Conservation (phyloP, 2,329 filamentous ascomycete species). For the Pseudogymnoascus sp. region DNA sequence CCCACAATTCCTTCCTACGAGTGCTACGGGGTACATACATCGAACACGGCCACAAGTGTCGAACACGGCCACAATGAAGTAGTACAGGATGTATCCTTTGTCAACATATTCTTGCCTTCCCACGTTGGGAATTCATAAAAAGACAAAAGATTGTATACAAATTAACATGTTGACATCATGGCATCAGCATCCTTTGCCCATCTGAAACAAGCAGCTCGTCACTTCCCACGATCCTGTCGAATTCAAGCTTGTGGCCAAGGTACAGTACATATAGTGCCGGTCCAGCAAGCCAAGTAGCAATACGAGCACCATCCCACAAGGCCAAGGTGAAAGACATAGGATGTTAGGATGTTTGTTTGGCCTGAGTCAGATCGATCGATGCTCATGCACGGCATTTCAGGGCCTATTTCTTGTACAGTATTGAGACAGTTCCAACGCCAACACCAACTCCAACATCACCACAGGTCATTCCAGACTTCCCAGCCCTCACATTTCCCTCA, state of each 20-base stretch:
- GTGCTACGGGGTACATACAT: conserved; percentile 1
- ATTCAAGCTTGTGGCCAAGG: neutral
- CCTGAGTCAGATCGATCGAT: conserved; percentile 2
- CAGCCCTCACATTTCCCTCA: neutral
- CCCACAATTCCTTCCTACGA: neutral
- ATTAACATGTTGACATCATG: neutral
- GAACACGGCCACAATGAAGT: conserved; percentile 1
- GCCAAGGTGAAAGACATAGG: neutral
- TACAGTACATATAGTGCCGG: neutral
- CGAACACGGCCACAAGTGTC: neutral
- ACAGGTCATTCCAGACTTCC: neutral
- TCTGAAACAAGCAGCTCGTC: neutral
- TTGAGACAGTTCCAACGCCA: neutral
- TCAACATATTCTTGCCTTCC: neutral
- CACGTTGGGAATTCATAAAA: neutral
- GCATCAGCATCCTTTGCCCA: neutral
- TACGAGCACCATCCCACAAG: neutral
- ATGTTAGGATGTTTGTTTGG: neutral
- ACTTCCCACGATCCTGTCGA: neutral
- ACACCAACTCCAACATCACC: neutral
- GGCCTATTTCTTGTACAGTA: neutral
- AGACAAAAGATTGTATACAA: neutral
- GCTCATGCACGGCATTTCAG: neutral
- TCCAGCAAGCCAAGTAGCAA: neutral
- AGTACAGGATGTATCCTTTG: neutral